Percentiles rank a stretch among this genome's conserved stretches.
These are phyloP conservation scores for Aschersonia sp. DNA, from an alignment of 2,329 filamentous ascomycete species.

Conservation along the genomic window DNA sequence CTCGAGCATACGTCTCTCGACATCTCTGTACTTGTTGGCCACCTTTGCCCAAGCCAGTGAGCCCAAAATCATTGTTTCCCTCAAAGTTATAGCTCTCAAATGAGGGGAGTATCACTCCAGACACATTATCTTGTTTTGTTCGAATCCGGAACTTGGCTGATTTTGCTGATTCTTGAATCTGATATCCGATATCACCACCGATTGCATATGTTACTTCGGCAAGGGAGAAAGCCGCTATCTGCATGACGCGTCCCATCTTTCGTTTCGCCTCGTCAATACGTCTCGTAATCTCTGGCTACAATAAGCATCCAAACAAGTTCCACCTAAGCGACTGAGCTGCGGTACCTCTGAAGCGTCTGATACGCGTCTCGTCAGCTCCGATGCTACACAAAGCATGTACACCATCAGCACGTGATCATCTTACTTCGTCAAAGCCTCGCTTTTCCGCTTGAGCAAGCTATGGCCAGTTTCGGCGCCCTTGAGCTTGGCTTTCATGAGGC, in stretches of 20 bases:
- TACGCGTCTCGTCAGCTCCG: neutral
- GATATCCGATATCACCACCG: constrained; percentile 88
- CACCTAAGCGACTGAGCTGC: neutral
- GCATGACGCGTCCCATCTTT: constrained; percentile 99
- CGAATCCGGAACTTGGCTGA: constrained; percentile 84
- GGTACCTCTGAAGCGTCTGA: constrained; percentile 4
- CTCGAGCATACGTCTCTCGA: constrained; percentile 87
- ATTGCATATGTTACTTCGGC: constrained; percentile 97
- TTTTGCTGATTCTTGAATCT: constrained; percentile 92
- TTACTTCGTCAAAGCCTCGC: constrained; percentile 93
- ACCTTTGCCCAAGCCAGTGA: constrained; percentile 92
- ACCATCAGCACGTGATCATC: constrained; percentile 9
- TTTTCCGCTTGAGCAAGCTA: constrained; percentile 92
- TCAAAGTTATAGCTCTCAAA: constrained; percentile 88
- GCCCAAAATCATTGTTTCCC: constrained; percentile 85
- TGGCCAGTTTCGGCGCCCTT: constrained; percentile 88
- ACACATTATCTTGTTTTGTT: constrained; percentile 97
- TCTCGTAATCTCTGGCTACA: constrained; percentile 66
- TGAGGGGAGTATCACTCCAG: constrained; percentile 81
- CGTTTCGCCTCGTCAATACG: constrained; percentile 98
- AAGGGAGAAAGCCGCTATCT: constrained; percentile 93
- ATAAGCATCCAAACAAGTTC: constrained; percentile 1
- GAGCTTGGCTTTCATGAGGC: constrained; percentile 94
- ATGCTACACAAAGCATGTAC: neutral
- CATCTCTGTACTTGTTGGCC: constrained; percentile 94